Percentiles rank a stretch among this genome's conserved stretches.
Conservation (phyloP, 495 filamentous ascomycete genomes). For the Hypomontagnella monticulosa region DNA sequence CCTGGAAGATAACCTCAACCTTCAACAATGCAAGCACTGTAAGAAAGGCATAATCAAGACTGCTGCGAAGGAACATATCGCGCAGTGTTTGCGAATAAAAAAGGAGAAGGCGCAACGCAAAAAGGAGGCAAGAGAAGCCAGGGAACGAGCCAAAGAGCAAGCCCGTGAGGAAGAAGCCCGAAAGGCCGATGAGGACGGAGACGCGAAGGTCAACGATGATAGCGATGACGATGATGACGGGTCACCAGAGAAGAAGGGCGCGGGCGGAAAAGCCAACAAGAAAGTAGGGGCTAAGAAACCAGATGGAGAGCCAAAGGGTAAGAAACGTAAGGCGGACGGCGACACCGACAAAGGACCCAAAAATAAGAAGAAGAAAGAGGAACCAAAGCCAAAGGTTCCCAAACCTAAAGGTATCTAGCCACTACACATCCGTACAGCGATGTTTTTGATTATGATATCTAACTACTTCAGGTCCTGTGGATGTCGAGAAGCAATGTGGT, state of each 20-base stretch:
- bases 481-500: constrained; percentile 97
- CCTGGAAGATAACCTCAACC: constrained; percentile 71
- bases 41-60: constrained; percentile 75
- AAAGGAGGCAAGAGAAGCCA: constrained; percentile 80
- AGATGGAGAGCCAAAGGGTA: constrained; percentile 75
- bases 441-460: constrained; percentile 17
- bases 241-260: constrained; percentile 50
- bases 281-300: constrained; percentile 76
- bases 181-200: constrained; percentile 67
- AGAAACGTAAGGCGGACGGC: constrained; percentile 92
- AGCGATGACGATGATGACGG: constrained; percentile 79
- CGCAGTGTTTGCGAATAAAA: constrained; percentile 76
- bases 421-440: constrained; percentile 15
- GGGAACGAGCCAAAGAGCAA: constrained; percentile 70
- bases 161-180: constrained; percentile 65
- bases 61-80: constrained; percentile 70
- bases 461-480: constrained; percentile 74
- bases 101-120: constrained; percentile 78
- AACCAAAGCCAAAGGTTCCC: constrained; percentile 85
- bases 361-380: constrained; percentile 95
- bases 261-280: constrained; percentile 68
- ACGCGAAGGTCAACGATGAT: constrained; percentile 76
- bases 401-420: constrained; percentile 78
- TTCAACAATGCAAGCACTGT: constrained; percentile 83
- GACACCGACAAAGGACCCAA: constrained; percentile 78